Evolutionary conservation across 2,329 filamentous ascomycete species (phyloP), one percentile per base, ranked within the genome.

Genomic region (Xylariales sp.): DNA sequence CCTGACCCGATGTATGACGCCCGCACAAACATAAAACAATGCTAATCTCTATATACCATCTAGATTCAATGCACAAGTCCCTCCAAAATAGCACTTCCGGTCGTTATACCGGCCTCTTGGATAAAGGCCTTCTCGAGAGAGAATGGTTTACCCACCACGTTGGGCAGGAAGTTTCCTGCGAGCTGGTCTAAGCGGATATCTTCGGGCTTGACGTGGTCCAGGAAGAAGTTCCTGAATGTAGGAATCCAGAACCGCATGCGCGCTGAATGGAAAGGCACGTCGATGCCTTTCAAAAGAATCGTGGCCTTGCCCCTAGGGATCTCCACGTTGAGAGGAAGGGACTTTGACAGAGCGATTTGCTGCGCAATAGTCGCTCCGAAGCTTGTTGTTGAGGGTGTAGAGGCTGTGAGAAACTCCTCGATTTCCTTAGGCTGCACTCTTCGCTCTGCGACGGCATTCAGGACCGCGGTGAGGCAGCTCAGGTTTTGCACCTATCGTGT

Each of bases 61-160:
- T 45, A 45, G 23, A 30, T 78, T 77, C 74, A 77, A 53, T 59
- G 54, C 23, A 59, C 54, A 8, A 64, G 46, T 7, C 62, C 54
- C 34, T 64, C 62, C 23, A 64, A 53, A 74, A 71, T 77, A 71
- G 74, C 71, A 71, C 76, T 69, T 16, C 57, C 52, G 1, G 68
- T 69, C 3, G 49, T 67, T 46, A 73, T 74, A 49, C 34, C 28
- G 10, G 68, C 65, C 39, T 68, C 68, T 43, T 53, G 39, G 6
- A 69, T 62, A 39, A 64, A 69, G 28, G 23, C 28, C 4, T 23
- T 69, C 1, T 64, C 61, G 7, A 68, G 48, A 5, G 68, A 67
- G 61, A 69, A 69, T 16, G 50, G 39, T 4, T 62, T 69, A 1
- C 68, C 64, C 18, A 62, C 57, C 10, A 69, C 18, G 23, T 69